Evolutionary conservation across 2,329 filamentous ascomycete species (phyloP), one percentile per base, ranked within the genome.

Genomic region (Pseudogymnoascus sp.): DNA sequence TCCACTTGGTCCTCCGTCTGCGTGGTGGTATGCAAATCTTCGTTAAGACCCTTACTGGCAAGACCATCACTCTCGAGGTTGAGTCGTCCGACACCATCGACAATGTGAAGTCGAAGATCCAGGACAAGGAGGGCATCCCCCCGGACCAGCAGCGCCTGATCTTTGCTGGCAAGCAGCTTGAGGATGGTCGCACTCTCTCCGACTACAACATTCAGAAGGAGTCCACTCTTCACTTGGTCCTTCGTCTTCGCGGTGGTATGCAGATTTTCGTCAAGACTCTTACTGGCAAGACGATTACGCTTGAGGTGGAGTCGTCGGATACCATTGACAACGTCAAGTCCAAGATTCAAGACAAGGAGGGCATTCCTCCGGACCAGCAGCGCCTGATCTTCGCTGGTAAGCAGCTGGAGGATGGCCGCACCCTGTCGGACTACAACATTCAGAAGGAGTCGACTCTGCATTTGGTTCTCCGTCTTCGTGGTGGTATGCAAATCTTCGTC

Each of bases 121-220:
- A 93, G 70, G 89, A 93, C 68, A 93, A 93, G 83, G 89, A 93
- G 77, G 92, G 92, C 22, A 96, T 97, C 60, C 92, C 92, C 0
- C 92, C 92, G 1, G 92, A 96, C 75, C 92, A 96, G 76, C 92
- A 96, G 77, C 91, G 92, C 70, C 79, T 96, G 11, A 96, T 96
- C 73, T 96, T 96, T 66, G 91, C 92, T 57, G 92, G 92, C 63
- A 96, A 96, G 84, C 91, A 96, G 76, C 78, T 96, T 1, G 91
- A 96, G 74, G 92, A 97, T 69, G 92, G 92, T 57, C 89, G 92
- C 20, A 97, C 92, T 0, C 81, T 97, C 0, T 88, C 85, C 58
- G 93, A 97, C 74, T 97, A 97, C 85, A 97, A 97, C 80, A 97
- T 97, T 54, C 93, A 97, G 76, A 93, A 93, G 79, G 90, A 93